Base-by-base conservation (phyloP, 2,329 filamentous ascomycete genomes). In the Penicillium psychrosexuale region DNA sequence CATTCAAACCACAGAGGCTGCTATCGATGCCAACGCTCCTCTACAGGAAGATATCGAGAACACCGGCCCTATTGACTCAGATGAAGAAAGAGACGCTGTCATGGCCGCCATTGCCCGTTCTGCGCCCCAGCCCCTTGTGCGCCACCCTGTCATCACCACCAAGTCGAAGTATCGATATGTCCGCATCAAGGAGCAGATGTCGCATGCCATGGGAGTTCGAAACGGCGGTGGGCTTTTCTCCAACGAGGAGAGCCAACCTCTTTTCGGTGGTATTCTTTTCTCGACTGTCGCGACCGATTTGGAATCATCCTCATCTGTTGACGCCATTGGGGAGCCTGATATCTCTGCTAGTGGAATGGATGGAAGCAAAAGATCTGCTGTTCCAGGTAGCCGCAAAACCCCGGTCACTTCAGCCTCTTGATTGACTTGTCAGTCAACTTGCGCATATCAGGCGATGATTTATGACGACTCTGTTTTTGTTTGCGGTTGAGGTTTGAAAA, bases 1-100 rank as follows among this genome's bases (percentile, higher is more conserved):
- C 47, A n/a, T 37, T 38, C 40, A 53, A 51, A 54, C 40, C 70
- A 66, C 71, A 94, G 90, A 97, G 77, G 92, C 92, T 34, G 91
- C 92, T 36, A 88, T 99, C 63, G 92, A 97, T 71, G 93, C 94
- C 53, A 96, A 95, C 71, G 92, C 92, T 1, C 92, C 91, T 2
- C 76, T 94, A 17, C 90, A 93, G 64, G 91, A 97, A 59, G 90
- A 93, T 57, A 84, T 92, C 65, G 90, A 95, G 44, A 84, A 84
- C 54, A 90, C 90, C 58, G 86, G 85, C 6, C 89, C 90, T 1
- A 84, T 99, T 36, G 94, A 99, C 72, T 94, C 90, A 2, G 94
- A 99, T 69, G 94, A 97, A 77, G 94, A 99, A 74, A 91, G 90
- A 47, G 87, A 91, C 46, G 82, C 88, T 0, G 90, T 97, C 48